Evolutionary conservation across 2,329 filamentous ascomycete species (phyloP).

Genomic region (Aspergillus oerlinghausenensis): DNA sequence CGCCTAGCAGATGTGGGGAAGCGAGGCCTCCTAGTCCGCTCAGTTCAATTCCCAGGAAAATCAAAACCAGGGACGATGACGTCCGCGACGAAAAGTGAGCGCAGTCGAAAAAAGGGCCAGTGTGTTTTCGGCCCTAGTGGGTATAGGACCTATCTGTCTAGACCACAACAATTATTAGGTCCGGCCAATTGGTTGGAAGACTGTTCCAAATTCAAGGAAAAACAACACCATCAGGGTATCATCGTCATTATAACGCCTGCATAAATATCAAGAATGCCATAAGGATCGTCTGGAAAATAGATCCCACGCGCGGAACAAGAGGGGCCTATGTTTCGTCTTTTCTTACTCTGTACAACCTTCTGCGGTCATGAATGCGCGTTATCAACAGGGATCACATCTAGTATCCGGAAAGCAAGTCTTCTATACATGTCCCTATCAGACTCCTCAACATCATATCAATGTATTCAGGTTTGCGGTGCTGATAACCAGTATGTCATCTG

Average conservation of each 20-base stretch:
- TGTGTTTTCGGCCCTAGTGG: neutral
- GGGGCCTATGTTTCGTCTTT: neutral
- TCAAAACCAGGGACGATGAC: slow-evolving; percentile 30
- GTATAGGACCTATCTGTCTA: neutral
- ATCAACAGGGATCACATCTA: neutral
- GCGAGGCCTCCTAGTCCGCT: slow-evolving; percentile 13
- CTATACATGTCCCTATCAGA: neutral
- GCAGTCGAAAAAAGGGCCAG: slow-evolving; percentile 15
- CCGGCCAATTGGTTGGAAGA: slow-evolving; percentile 16
- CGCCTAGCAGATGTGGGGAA: slow-evolving; percentile 28
- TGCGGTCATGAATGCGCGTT: neutral
- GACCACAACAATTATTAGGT: neutral
- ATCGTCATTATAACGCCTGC: neutral
- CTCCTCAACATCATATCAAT: neutral
- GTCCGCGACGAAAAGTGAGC: slow-evolving; percentile 22
- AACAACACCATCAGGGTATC: neutral
- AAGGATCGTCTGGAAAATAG: neutral
- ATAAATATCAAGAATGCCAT: neutral
- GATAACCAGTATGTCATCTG: neutral
- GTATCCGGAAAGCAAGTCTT: neutral
- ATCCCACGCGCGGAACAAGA: neutral
- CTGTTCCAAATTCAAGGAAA: slow-evolving; percentile 13
- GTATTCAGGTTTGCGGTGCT: neutral
- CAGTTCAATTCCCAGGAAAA: slow-evolving; percentile 13
- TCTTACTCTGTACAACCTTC: neutral